Conservation (phyloP, 2,329 filamentous ascomycete genomes). For the Aureobasidium sp. region DNA sequence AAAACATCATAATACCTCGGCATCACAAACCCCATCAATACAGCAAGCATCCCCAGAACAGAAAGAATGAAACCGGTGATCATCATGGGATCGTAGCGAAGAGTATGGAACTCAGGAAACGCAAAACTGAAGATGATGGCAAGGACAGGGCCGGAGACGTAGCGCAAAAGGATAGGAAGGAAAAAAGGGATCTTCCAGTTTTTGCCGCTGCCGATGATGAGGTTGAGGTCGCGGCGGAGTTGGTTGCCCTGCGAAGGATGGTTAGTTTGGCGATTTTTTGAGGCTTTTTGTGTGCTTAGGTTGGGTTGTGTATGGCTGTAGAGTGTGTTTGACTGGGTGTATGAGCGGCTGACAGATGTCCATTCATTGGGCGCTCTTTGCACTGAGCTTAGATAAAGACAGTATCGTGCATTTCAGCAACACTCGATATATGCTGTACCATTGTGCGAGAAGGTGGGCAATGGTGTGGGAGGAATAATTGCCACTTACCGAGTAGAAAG, state of each 20-base stretch:
- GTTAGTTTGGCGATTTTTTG: background rate
- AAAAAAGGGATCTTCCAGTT: conserved; percentile 50
- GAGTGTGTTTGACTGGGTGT: too few species aligned
- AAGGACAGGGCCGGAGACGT: conserved; percentile 41
- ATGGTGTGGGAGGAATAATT: too few species aligned
- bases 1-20: conserved; percentile 48
- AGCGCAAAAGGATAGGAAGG: conserved; percentile 43
- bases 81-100: conserved; percentile 27
- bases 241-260: conserved; percentile 41
- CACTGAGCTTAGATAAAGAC: too few species aligned
- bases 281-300: too few species aligned
- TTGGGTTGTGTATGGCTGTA: too few species aligned
- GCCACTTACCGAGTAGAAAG: conserved; percentile 47
- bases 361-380: too few species aligned
- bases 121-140: conserved; percentile 46
- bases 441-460: too few species aligned
- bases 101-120: conserved; percentile 38
- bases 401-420: too few species aligned
- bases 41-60: conserved; percentile 38
- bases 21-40: conserved; percentile 41
- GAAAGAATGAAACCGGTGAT: conserved; percentile 43
- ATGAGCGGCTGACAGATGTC: too few species aligned
- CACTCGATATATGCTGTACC: too few species aligned
- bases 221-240: conserved; percentile 46
- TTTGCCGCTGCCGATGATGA: conserved; percentile 43